Base-by-base conservation (phyloP, 2,329 filamentous ascomycete species). In the Phyllosticta paracitricarpa region DNA sequence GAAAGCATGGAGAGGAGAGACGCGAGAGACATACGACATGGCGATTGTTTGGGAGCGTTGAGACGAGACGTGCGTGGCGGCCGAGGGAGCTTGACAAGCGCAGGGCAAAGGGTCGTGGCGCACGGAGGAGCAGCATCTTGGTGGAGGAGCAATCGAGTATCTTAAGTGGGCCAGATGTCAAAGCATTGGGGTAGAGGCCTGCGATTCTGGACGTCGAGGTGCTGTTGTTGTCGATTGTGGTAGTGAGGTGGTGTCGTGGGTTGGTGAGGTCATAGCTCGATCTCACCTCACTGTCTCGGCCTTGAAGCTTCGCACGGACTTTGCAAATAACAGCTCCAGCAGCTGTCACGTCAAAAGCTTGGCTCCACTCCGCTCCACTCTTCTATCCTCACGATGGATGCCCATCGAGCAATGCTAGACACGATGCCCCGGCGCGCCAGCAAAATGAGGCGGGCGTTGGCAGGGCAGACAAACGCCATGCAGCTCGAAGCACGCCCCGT, bases 41-140 rank as follows among this genome's bases (percentile, higher is more conserved):
- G 30, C 72, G 70, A 64, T 79, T 79, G 60, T 74, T 72, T 62
- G 75, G 71, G 8, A 80, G 66, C 14, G 77, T 79, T 7, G 78
- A 73, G 14, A 74, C 54, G 58, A 65, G 17, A 25, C 60, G 56
- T 24, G 26, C 30, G 22, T 56, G 51, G 56, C 51, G 48, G 24
- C 53, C n/a, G 2, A 51, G 54, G 8, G 28, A 51, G 26, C 14
- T 28, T 33, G 53, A 17, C 9, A 33, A 56, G 12, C 56, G 57
- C 3, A 24, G 56, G 55, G 55, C 56, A 33, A 58, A 33, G 24
- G 60, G 19, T 25, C 56, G 56, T 7, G 60, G 51, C 5, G 60
- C 54, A 19, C 51, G 51, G 28, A 58, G 51, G 6, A 58, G 51
- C n/a, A 62, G 33, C 60, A 62, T 62, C 14, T 14, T 56, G 59